Evolutionary conservation across 106 monocot genomes (phyloP), one percentile per base, ranked within the genome.

Genomic region (Allium fistulosum): DNA sequence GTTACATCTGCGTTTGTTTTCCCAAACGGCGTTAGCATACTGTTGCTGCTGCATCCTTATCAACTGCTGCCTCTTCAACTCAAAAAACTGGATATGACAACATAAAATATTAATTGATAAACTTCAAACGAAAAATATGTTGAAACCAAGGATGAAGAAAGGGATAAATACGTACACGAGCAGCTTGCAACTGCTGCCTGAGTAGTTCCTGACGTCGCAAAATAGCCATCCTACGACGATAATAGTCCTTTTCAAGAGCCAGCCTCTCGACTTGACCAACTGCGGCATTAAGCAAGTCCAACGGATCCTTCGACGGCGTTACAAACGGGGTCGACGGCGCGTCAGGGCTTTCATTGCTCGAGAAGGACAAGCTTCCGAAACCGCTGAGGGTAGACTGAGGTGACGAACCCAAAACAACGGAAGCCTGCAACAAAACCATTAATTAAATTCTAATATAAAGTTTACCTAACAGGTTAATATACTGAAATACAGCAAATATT

Each of bases 281-380:
- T 1, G 84, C 90, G 2, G 84, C 81, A 59, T 62, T 75, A 18
- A 91, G 77, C 26, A 91, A 46, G 59, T 87, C 74, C 51, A 64
- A 51, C 17, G 67, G 67, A 2, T 67, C 56, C 10, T 51, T 66
- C 49, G 27, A 62, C 14, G 48, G 57, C 57, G 57, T 37, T 57
- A 49, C 57, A 59, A 74, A 58, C 7, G 74, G 74, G 2, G 74
- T 74, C 5, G 67, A 74, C 28, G 67, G 74, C 6, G 74, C 67
- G 9, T 74, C 67, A 7, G 74, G 74, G 50, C 74, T 74, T 0
- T 53, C 56, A 17, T 58, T 49, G 63, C 66, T 67, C 26, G 74
- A 74, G 48, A 67, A 58, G 15, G 74, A 67, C 57, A 48, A 74
- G 59, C 66, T 74, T 37, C 67, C 67, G 14, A 58, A 1, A 2